phyloP scores from a whole-genome alignment of 805 yeast species.

The Grigorovia yakushimaensis region DNA sequence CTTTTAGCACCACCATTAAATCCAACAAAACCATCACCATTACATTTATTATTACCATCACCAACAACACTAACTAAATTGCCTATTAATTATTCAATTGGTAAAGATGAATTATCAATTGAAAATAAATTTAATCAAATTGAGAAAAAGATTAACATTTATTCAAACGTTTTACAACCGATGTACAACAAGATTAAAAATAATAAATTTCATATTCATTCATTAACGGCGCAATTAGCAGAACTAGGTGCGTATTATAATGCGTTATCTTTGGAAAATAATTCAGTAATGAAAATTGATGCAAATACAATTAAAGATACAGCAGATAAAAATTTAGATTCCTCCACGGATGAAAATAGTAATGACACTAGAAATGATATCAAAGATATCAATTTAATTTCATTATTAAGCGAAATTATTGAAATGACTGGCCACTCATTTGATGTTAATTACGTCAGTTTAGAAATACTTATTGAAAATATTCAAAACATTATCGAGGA shows the following conservation, averaged over 20 bases:
- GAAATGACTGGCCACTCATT: conserved; percentile 83
- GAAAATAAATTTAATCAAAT: conserved; percentile 11
- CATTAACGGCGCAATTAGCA: conserved; percentile 54
- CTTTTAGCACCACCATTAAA: conserved; percentile 52
- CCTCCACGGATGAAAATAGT: too few relatives aligned
- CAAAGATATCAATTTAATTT: neutral
- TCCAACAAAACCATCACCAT: conserved; percentile 46
- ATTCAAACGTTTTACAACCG: conserved; percentile 19
- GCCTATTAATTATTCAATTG: neutral
- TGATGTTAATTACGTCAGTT: conserved; percentile 56
- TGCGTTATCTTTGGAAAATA: conserved; percentile 47
- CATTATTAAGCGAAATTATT: conserved; percentile 36
- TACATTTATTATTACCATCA: conserved; percentile 53
- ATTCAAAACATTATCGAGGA: conserved; percentile 31
- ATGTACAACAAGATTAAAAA: conserved; percentile 22
- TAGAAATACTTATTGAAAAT: conserved; percentile 36
- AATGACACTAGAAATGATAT: neutral
- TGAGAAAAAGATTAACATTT: conserved; percentile 32
- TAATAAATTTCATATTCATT: conserved; percentile 33
- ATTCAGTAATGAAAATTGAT: conserved; percentile 19
- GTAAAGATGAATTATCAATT: neutral
- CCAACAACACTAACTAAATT: conserved; percentile 39
- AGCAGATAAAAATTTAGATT: too few relatives aligned
- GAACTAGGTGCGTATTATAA: conserved; percentile 69
- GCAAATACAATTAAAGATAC: too few relatives aligned